Percentiles rank a stretch among this genome's conserved stretches.
These are phyloP conservation scores for Neurospora sublineolata DNA, from an alignment of 495 filamentous ascomycete species.

Conservation along the genomic window DNA sequence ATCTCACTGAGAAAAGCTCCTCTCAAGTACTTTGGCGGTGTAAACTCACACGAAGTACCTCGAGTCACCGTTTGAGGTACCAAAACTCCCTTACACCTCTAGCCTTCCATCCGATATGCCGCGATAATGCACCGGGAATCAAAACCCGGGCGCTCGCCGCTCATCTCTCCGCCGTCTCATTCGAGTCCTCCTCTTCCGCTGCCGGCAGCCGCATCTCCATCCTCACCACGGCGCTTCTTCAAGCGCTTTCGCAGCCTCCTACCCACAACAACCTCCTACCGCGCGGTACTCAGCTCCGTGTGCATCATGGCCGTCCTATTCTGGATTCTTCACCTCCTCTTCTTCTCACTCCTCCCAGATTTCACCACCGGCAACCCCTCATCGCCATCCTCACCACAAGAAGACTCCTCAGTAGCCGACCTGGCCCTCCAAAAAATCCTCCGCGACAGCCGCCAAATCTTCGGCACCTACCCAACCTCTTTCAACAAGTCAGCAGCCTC, in stretches of 20 bases:
- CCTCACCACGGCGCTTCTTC: neutral
- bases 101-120: neutral
- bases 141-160: neutral
- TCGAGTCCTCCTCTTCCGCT: neutral
- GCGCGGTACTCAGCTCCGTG: neutral
- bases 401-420: slow-evolving; percentile 15
- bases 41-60: neutral
- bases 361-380: neutral
- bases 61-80: neutral
- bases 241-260: neutral
- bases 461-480: slow-evolving; percentile 24
- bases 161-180: neutral
- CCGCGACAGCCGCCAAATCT: slow-evolving; percentile 29
- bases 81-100: neutral
- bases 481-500: slow-evolving; percentile 3
- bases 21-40: neutral
- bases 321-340: neutral
- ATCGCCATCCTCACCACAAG: neutral
- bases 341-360: neutral
- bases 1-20: neutral
- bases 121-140: neutral
- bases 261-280: neutral
- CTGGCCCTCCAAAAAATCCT: slow-evolving; percentile 34
- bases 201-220: neutral
- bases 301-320: neutral